Base-by-base conservation (phyloP, 371 early-diverging fungal species). In the Haplosporangium sp. region DNA sequence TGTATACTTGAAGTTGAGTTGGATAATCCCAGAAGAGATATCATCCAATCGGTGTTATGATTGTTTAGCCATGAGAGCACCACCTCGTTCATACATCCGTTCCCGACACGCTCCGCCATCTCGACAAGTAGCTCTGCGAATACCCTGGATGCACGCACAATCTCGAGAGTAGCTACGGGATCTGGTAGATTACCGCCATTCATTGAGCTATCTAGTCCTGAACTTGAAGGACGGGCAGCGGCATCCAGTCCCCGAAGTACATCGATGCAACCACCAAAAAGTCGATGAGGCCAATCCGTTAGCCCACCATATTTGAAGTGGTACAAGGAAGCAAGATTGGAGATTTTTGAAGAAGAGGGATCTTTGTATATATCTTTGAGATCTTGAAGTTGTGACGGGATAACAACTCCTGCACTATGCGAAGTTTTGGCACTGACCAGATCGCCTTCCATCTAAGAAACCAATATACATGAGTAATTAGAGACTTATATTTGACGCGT, bases 251-350 rank as follows among this genome's bases (percentile, higher is more conserved):
- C 74, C 20, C 74, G 84, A 8, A 88, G 74, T 0, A 85, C 71
- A n/a, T 88, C 84, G 0, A 87, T 71, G 19, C 78, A 83, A 0
- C 70, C 72, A 19, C 85, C 77, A 55, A 90, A 75, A n/a, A 90
- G 73, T 0, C 72, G 56, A 19, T 82, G 66, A 37, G 87, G 83
- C 85, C 86, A 88, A 53, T 78, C 83, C 19, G 83, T 40, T 0
- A 81, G 71, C 15, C 76, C 84, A 11, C 84, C 86, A 40, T 85
- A 84, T 0, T 84, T 86, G n/a, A 74, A 65, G 58, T 85, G 83
- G 3, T 88, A 56, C 0, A 83, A 67, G 17, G 85, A 85, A 5
- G 86, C 83, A 0, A 85, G 65, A 2, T 72, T 74, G 52, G 86
- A 85, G 5, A 84, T 81, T 1, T 68, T 69, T 0, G 72, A 65